phyloP scores from a whole-genome alignment of 2,329 filamentous ascomycete genomes.

The Trichoderma harzianum region DNA sequence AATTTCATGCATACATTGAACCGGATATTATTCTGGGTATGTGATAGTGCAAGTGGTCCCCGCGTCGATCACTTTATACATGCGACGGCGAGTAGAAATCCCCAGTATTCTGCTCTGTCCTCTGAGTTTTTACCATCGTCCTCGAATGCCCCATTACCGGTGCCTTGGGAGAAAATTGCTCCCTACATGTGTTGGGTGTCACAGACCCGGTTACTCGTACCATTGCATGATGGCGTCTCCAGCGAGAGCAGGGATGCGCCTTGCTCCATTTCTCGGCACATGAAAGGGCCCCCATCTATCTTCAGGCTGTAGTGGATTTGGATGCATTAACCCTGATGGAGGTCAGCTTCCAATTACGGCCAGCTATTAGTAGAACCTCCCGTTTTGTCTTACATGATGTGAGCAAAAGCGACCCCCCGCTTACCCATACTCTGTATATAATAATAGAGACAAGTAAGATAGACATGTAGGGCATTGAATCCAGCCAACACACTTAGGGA shows the following conservation, averaged over 20 bases:
- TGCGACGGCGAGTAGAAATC: not conserved
- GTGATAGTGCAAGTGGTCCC: not conserved
- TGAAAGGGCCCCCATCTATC: not conserved
- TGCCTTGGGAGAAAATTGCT: not conserved
- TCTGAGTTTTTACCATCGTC: not conserved
- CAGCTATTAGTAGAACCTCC: not conserved
- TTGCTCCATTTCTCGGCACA: not conserved
- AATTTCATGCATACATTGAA: not conserved
- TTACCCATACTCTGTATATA: not conserved
- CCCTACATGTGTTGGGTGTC: not conserved
- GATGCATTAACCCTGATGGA: not conserved
- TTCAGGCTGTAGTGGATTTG: not conserved
- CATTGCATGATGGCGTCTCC: not conserved
- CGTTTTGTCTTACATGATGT: not conserved
- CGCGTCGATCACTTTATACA: not conserved
- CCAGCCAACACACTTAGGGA: not conserved
- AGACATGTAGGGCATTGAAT: not conserved
- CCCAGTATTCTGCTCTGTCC: not conserved
- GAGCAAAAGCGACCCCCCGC: not conserved
- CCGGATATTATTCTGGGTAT: not conserved
- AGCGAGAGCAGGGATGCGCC: not conserved
- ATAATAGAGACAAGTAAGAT: not conserved
- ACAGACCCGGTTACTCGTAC: not conserved
- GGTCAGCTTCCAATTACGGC: not conserved
- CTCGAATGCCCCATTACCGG: not conserved